Base-by-base conservation (phyloP, 352 stramenopile species). In the Peronosclerospora sorghi region DNA sequence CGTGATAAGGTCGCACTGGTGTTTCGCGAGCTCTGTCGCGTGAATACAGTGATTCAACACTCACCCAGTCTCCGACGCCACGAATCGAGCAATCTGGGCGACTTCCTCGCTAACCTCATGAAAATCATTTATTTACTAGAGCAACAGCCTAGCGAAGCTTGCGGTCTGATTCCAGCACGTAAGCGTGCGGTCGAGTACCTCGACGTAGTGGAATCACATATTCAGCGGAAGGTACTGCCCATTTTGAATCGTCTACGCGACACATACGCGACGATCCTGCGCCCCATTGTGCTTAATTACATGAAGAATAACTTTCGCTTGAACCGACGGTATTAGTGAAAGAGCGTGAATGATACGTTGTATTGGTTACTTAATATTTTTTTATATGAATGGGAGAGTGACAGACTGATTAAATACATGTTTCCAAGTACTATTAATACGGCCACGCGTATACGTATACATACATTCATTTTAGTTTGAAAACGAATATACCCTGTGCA, bases 41-140 rank as follows among this genome's bases (percentile, higher is more conserved):
- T 90, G 34, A 86, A 86, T 42, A 74, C 67, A 28, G 73, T 87
- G 43, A 90, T 87, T 45, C 72, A 83, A 45, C 65, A 83, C 56
- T 87, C 75, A 30, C 67, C 71, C n/a, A 81, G 53, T 55, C 46
- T 87, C 34, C 74, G 73, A 35, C 62, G 70, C 38, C 68, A 86
- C 41, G 77, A 90, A 49, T 87, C 77, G 27, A 86, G 82, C 60
- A 84, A 86, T 48, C 56, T 90, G 20, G 67, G 71, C 24, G 74
- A 87, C 41, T 90, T 90, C 44, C 57, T 90, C 24, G 62, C 69
- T 41, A 90, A 87, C 62, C 70, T 90, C 49, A 90, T 86, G 60
- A 86, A 86, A 53, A 87, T 90, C 73, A 86, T 87, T 78, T 86
- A 85, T 82, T 76, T 90, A 68, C 59, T 90, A 36, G 73, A 86